Conservation (phyloP, 306 rosid genomes). For the Cicer bijugum region DNA sequence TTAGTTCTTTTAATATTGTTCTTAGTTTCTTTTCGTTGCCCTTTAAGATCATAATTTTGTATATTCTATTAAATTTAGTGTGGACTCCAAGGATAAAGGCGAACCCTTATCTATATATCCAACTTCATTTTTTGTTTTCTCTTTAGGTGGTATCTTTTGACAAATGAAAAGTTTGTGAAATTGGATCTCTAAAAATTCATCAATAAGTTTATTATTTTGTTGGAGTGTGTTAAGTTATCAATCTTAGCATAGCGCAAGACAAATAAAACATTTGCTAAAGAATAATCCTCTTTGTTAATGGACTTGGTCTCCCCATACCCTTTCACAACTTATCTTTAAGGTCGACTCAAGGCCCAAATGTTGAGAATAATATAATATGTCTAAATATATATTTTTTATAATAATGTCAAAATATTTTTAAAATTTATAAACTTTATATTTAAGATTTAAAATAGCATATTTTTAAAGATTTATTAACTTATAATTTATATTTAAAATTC, state of each 20-base stretch:
- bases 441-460: too few relatives aligned
- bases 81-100: slow-evolving; percentile 33
- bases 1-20: slow-evolving; percentile 36
- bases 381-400: too few relatives aligned
- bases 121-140: slow-evolving; percentile 37
- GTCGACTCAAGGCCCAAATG: background rate
- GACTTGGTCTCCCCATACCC: background rate
- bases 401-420: too few relatives aligned
- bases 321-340: background rate
- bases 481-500: too few relatives aligned
- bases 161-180: slow-evolving; percentile 19
- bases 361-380: too few relatives aligned
- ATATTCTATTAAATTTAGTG: slow-evolving; percentile 33
- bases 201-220: background rate
- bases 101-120: slow-evolving; percentile 1
- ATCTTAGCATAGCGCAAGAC: slow-evolving; percentile 8
- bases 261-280: background rate
- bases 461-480: too few relatives aligned
- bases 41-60: slow-evolving; percentile 36
- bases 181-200: slow-evolving; percentile 39
- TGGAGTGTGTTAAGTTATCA: slow-evolving; percentile 25
- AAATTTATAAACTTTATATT: too few relatives aligned
- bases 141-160: slow-evolving; percentile 8
- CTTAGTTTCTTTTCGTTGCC: slow-evolving; percentile 34
- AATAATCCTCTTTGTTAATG: background rate